phyloP scores from a whole-genome alignment of 208 protist species.

The Acanthamoeba royreba region DNA sequence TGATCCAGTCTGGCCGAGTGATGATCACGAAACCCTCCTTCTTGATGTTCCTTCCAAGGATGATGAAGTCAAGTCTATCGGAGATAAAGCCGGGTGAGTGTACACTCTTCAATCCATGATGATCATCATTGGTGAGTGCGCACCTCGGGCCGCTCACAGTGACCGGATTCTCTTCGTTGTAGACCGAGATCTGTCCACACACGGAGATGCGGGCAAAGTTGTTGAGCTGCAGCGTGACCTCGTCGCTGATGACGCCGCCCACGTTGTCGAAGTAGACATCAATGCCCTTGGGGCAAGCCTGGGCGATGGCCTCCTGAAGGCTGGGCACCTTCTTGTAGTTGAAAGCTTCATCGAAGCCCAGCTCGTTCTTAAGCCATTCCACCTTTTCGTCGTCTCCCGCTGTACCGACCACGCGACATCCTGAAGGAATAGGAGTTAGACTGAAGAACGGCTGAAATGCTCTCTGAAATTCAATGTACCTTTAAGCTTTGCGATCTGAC shows the following conservation, averaged over 20 bases:
- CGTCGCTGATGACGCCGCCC: conserved; percentile 54
- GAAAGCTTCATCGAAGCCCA: not conserved
- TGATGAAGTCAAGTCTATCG: not conserved
- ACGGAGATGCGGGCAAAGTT: conserved; percentile 40
- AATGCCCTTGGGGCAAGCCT: not conserved
- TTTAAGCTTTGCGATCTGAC: conserved; percentile 33
- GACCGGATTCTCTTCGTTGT: not conserved
- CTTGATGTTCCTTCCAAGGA: not conserved
- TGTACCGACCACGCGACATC: conserved; percentile 54
- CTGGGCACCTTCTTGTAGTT: not conserved
- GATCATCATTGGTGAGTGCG: not conserved
- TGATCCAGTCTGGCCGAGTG: not conserved
- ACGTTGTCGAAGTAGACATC: conserved; percentile 68
- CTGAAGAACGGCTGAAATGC: too few species aligned
- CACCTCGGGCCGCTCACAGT: not conserved
- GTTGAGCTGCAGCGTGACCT: conserved; percentile 39
- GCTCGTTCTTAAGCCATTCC: not conserved
- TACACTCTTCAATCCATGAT: not conserved
- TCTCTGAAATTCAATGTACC: too few species aligned
- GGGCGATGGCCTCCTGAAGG: not conserved
- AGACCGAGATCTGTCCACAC: conserved; percentile 51
- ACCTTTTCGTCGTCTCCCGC: conserved; percentile 65
- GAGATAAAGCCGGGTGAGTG: not conserved
- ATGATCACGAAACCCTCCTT: not conserved
- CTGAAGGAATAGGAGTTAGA: not conserved